phyloP scores from a whole-genome alignment of 2,329 filamentous ascomycete genomes.

The Ophiocordyceps camponoti-rufipedis region DNA sequence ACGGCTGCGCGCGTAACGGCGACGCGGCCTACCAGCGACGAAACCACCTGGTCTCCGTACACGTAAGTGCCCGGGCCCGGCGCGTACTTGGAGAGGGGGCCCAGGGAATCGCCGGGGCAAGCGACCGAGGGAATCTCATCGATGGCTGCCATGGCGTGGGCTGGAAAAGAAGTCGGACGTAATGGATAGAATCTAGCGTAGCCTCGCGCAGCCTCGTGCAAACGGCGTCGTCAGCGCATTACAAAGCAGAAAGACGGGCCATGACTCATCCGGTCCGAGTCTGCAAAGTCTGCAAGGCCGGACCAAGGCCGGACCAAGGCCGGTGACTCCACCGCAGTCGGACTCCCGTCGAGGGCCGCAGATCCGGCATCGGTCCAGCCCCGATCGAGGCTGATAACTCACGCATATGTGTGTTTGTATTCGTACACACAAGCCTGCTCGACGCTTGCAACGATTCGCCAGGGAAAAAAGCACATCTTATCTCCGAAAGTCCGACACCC shows the following conservation, averaged over 20 bases:
- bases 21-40: constrained; percentile 65
- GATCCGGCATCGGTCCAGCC: not conserved
- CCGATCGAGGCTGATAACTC: too few species aligned
- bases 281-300: too few species aligned
- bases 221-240: constrained; percentile 2
- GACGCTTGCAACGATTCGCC: not conserved
- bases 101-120: constrained; percentile 69
- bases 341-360: not conserved
- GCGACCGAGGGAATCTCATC: constrained; percentile 32
- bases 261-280: too few species aligned
- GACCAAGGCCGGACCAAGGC: too few species aligned
- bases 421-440: not conserved
- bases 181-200: not conserved
- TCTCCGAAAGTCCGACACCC: not conserved
- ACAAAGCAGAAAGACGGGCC: not conserved
- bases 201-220: not conserved
- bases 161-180: not conserved
- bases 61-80: constrained; percentile 76
- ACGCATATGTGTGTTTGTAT: too few species aligned
- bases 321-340: too few species aligned
- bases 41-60: constrained; percentile 54
- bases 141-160: constrained; percentile 14
- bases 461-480: not conserved
- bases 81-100: constrained; percentile 43
- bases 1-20: constrained; percentile 30